Conservation (phyloP, 192 early-diverging fungal genomes). For the Thamnidium elegans region DNA sequence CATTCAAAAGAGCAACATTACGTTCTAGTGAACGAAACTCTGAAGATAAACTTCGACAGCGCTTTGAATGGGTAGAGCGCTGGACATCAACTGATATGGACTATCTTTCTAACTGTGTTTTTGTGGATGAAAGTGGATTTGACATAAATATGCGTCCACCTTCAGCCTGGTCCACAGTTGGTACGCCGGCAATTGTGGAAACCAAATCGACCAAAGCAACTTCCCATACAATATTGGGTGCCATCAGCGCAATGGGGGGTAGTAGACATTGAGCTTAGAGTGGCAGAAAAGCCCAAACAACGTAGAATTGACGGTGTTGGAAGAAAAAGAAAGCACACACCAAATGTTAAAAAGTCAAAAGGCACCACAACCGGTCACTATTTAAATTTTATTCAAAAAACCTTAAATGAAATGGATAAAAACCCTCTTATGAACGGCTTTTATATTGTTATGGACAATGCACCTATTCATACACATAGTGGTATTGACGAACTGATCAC, state of each 20-base stretch:
- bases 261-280: constrained; percentile 16
- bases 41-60: too few species aligned
- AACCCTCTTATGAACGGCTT: constrained; percentile 7
- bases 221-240: constrained; percentile 13
- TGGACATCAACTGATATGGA: constrained; percentile 21
- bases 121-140: constrained; percentile 18
- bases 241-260: constrained; percentile 11
- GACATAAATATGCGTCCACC: constrained; percentile 13
- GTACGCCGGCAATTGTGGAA: constrained; percentile 11
- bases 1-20: too few species aligned
- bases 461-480: constrained; percentile 5
- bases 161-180: constrained; percentile 10
- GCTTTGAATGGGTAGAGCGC: too few species aligned
- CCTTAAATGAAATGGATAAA: constrained; percentile 5
- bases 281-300: constrained; percentile 5
- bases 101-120: constrained; percentile 18
- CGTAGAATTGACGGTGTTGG: constrained; percentile 4
- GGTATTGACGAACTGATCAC: constrained; percentile 13
- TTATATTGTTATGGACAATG: constrained; percentile 26
- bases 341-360: constrained; percentile 5
- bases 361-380: constrained; percentile 4
- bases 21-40: too few species aligned
- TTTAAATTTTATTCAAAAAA: constrained; percentile 14
- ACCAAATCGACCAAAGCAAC: constrained; percentile 2
- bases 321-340: constrained; percentile 9